Base-by-base conservation (phyloP, 2,329 filamentous ascomycete species). In the Didymella keratinophila region DNA sequence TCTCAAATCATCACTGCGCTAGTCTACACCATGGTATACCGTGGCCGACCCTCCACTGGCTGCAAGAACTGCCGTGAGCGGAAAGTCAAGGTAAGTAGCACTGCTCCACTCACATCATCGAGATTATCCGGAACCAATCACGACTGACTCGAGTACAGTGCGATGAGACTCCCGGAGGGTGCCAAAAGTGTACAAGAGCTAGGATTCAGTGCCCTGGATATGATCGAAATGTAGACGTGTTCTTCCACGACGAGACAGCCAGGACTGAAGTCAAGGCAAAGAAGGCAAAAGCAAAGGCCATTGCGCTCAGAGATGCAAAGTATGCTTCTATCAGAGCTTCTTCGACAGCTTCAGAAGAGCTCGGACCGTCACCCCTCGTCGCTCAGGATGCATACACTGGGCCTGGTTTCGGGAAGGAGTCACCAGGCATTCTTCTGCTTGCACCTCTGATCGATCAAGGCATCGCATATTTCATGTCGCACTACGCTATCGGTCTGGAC, bases 61-160 rank as follows among this genome's bases (percentile, higher is more conserved):
- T 75, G 73, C 49, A 67, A 66, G 46, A 73, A 63, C 47, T 79
- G 78, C 62, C 71, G 77, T n/a, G 70, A 78, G 48, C 72, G 77
- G 45, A 79, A 78, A 59, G 71, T 78, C 42, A 78, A 77, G 67
- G 77, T 79, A 48, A 55, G 71, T 60, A 16, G 71, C 60, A 16
- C 10, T 27, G 23, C 41, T 25, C 23, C 23, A 8, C n/a, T 23
- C 32, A 32, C 21, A 34, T 37, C 10, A 12, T 21, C 11, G 1
- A 41, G 28, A 4, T 8, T 23, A 27, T 0, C 6, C 18, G 20
- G 2, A 20, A 23, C 27, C 36, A 6, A 9, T 25, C 14, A 18
- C 12, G 52, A 25, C 52, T 61, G 14, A 61, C 48, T 3, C 12
- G 12, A n/a, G 16, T 1, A 3, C 50, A 76, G 73, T 76, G 73